Conservation (phyloP, 495 filamentous ascomycete species). For the Cercophora scortea region DNA sequence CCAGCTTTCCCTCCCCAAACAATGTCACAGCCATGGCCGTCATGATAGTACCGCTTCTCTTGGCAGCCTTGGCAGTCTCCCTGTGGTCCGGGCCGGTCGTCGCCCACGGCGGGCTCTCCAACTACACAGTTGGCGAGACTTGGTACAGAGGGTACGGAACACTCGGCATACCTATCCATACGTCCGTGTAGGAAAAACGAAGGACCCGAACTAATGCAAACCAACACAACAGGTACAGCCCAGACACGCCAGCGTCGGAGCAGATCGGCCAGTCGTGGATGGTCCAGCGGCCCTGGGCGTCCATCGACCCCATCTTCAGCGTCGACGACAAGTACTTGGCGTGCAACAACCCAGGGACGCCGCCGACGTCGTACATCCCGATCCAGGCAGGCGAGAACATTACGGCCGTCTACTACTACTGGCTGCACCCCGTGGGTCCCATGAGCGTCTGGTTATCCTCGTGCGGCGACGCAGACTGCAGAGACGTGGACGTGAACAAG, state of each 20-base stretch:
- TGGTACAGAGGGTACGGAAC: constrained; percentile 37
- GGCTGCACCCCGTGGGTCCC: constrained; percentile 46
- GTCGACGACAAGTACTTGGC: constrained; percentile 26
- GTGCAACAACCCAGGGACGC: constrained; percentile 36
- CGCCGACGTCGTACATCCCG: constrained; percentile 36
- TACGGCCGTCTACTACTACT: constrained; percentile 42
- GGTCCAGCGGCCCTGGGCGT: constrained; percentile 34
- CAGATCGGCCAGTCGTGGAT: constrained; percentile 38
- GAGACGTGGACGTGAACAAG: constrained; percentile 28
- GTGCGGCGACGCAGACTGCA: constrained; percentile 31
- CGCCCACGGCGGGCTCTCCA: constrained; percentile 38
- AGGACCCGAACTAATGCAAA: neutral
- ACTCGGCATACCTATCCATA: no score
- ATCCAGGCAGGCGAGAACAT: constrained; percentile 34
- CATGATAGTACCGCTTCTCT: constrained; percentile 12
- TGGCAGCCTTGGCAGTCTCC: constrained; percentile 20
- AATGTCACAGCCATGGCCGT: neutral
- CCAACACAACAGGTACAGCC: constrained; percentile 27
- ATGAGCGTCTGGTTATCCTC: constrained; percentile 42
- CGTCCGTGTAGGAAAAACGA: no score
- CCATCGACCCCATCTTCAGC: constrained; percentile 38
- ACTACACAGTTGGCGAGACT: constrained; percentile 41
- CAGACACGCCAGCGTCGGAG: constrained; percentile 20
- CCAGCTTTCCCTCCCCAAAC: neutral
- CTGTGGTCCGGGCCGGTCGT: constrained; percentile 13